A percentile compares a stretch with the other conserved stretches of the same genome.
Conservation (phyloP, 116 monocot species). For the Dioscorea cayenensis region DNA sequence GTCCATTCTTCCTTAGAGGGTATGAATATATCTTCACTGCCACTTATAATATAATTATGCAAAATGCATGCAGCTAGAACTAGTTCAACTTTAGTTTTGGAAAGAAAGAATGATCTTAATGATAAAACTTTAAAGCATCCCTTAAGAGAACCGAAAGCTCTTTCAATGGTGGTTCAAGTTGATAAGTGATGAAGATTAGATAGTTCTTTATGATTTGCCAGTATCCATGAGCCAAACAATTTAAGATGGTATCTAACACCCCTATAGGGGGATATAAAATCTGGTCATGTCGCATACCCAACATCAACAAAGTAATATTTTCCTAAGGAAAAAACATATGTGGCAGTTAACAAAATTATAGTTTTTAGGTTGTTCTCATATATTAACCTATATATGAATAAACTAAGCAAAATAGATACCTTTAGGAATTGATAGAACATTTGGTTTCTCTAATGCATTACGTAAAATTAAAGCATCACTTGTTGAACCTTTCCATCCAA, state of each 20-base stretch:
- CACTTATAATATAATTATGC: no score
- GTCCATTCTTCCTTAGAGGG: no score
- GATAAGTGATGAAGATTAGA: constrained; percentile 3
- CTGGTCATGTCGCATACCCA: background rate
- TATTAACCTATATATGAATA: background rate
- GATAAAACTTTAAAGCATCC: no score
- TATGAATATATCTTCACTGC: no score
- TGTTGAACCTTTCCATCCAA: constrained; percentile 15
- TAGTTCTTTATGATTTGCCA: background rate
- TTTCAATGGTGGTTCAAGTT: background rate
- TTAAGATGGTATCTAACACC: constrained; percentile 2
- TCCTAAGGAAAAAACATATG: constrained; percentile 6
- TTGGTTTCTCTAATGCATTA: no score
- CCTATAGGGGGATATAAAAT: constrained; percentile 6
- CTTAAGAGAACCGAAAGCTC: constrained; percentile 1
- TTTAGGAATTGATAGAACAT: constrained; percentile 1
- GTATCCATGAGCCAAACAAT: background rate
- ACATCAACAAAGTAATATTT: no score
- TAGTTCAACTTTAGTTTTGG: no score
- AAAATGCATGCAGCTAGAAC: no score
- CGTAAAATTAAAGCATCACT: constrained; percentile 4
- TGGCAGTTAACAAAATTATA: background rate
- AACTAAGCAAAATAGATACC: background rate
- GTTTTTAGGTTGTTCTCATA: background rate
- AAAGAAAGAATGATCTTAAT: no score